Evolutionary conservation across 2,329 filamentous ascomycete species (phyloP).

Genomic region (Diplodia sapinea): DNA sequence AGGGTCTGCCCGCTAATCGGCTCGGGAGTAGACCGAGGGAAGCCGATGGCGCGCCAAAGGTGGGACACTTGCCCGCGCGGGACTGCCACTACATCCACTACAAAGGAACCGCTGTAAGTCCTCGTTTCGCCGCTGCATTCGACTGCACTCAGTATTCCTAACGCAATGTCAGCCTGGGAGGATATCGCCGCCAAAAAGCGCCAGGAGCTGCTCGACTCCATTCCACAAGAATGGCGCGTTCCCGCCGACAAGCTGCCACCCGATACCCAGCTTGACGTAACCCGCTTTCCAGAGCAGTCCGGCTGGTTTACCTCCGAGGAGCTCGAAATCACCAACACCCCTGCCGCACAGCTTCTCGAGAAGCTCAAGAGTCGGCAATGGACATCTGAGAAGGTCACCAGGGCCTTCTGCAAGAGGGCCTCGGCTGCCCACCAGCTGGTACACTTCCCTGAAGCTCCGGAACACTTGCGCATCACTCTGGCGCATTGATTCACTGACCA

Average conservation of each 20-base stretch:
- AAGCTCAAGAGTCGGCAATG: constrained; percentile 52
- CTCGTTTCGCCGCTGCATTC: neutral
- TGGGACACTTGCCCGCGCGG: constrained; percentile 10
- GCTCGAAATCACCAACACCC: constrained; percentile 56
- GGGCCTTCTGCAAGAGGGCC: constrained; percentile 61
- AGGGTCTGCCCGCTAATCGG: neutral
- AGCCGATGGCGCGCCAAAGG: constrained; percentile 29
- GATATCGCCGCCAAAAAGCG: constrained; percentile 43
- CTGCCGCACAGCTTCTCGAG: constrained; percentile 49
- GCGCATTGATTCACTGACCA: neutral
- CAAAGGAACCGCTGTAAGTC: constrained; percentile 12
- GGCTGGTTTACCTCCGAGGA: constrained; percentile 65
- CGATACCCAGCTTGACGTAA: constrained; percentile 62
- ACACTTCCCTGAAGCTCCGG: neutral
- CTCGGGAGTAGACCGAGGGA: constrained; percentile 17
- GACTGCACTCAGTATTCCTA: neutral
- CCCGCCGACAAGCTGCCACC: constrained; percentile 57
- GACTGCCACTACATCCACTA: neutral
- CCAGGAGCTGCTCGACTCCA: constrained; percentile 34
- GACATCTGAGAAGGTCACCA: constrained; percentile 59
- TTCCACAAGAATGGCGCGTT: constrained; percentile 30
- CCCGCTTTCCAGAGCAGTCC: constrained; percentile 60
- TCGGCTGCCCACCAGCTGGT: constrained; percentile 63
- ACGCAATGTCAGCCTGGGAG: constrained; percentile 39
- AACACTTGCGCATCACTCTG: neutral